These are phyloP conservation scores for Fusarium sp. DNA, from an alignment of 2,329 filamentous ascomycete genomes.

Conservation along the genomic window DNA sequence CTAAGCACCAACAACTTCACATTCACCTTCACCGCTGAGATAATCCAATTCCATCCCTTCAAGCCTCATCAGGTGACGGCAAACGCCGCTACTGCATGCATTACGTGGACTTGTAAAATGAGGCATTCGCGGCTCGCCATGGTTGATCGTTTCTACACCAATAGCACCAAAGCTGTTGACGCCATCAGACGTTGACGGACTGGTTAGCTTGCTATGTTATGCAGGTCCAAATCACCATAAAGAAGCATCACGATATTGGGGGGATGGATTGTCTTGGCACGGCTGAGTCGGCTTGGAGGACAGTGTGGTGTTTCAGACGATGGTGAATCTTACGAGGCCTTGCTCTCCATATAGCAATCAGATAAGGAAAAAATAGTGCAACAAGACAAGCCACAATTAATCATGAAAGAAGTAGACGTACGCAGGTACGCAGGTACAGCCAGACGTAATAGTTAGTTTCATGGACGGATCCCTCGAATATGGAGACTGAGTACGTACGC, in stretches of 20 bases:
- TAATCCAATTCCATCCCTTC: neutral
- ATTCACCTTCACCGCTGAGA: neutral
- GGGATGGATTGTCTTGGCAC: slow-evolving; percentile 25
- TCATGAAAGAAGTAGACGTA: slow-evolving; percentile 20
- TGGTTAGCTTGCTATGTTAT: slow-evolving; percentile 1
- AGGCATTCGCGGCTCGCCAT: slow-evolving; percentile 24
- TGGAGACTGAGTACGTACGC: slow-evolving; percentile 33
- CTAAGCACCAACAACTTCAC: neutral
- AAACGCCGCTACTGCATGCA: slow-evolving; percentile 24
- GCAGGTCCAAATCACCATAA: slow-evolving; percentile 1
- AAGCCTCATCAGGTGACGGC: neutral
- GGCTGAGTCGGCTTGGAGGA: slow-evolving; percentile 24
- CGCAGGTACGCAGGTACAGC: slow-evolving; percentile 16
- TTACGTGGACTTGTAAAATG: slow-evolving; percentile 36
- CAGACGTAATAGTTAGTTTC: slow-evolving; percentile 41
- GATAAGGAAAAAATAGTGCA: slow-evolving; percentile 5
- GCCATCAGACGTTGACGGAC: slow-evolving; percentile 7
- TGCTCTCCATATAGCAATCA: slow-evolving; percentile 8
- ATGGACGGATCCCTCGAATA: slow-evolving; percentile 19
- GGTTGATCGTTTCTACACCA: slow-evolving; percentile 25
- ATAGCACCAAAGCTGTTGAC: slow-evolving; percentile 23
- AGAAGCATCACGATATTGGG: slow-evolving; percentile 12
- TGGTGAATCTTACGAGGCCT: slow-evolving; percentile 13
- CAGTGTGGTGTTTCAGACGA: slow-evolving; percentile 25
- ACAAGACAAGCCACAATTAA: neutral